A percentile compares a stretch with the other conserved stretches of the same genome.
Evolutionary conservation across 1,284 basidiomycete genomes (phyloP).

Genomic region (Cutaneotrichosporon arboriforme): DNA sequence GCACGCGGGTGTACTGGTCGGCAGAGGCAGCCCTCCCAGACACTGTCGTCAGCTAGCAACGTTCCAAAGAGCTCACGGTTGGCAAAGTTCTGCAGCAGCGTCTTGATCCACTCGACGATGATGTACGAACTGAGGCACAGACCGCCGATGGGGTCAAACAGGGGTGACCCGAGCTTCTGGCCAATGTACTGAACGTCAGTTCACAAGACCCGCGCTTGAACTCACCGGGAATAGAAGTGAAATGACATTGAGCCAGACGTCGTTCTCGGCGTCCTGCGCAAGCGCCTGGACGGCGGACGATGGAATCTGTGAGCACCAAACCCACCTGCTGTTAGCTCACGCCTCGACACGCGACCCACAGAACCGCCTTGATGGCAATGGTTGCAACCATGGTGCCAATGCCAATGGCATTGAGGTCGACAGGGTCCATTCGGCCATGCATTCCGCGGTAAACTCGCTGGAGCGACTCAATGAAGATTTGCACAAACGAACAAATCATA

Average conservation of each 20-base stretch:
- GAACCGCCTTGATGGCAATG: slow-evolving; percentile 52
- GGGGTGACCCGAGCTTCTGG: slow-evolving; percentile 30
- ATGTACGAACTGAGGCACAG: slow-evolving; percentile 51
- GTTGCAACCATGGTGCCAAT: slow-evolving; percentile 53
- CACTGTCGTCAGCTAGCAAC: slow-evolving; percentile 20
- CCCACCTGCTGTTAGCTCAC: slow-evolving; percentile 28
- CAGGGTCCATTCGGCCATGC: slow-evolving; percentile 29
- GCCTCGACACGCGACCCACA: slow-evolving; percentile 33
- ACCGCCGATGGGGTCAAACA: slow-evolving; percentile 52
- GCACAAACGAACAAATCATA: slow-evolving; percentile 53
- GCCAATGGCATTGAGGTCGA: slow-evolving; percentile 42
- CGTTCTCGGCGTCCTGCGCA: slow-evolving; percentile 54
- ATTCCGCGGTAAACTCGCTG: slow-evolving; percentile 38
- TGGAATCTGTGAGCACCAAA: slow-evolving; percentile 46
- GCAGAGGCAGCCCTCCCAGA: slow-evolving; percentile 35
- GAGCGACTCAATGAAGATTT: slow-evolving; percentile 52
- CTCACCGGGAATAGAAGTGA: slow-evolving; percentile 54
- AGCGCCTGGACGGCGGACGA: slow-evolving; percentile 47
- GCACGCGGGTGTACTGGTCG: slow-evolving; percentile 45
- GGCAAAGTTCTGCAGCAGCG: slow-evolving; percentile 49
- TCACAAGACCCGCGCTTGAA: slow-evolving; percentile 21
- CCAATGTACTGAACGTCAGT: slow-evolving; percentile 39
- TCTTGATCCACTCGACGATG: slow-evolving; percentile 49
- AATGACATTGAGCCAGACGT: slow-evolving; percentile 54
- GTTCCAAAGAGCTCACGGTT: slow-evolving; percentile 34